Evolutionary conservation across 2,329 filamentous ascomycete species (phyloP), one percentile per base, ranked within the genome.

Genomic region (Aspergillus caelatus): DNA sequence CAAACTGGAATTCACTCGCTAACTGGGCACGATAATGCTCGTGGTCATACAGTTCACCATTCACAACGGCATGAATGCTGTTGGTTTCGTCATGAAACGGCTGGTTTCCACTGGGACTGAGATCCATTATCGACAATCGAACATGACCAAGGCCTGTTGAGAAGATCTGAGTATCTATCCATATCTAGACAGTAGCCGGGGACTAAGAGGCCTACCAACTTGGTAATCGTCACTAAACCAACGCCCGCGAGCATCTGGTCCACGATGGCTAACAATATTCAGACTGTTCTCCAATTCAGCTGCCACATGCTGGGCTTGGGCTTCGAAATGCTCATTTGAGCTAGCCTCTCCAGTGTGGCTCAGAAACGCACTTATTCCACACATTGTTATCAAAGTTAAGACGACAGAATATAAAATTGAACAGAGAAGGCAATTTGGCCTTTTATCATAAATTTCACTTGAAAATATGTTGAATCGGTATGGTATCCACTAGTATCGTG

Each of bases 21-120:
- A 81, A 71, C 8, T 78, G 68, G 7, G 67, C 68, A 23, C 83
- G 78, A 16, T 85, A 77, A 11, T 72, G 67, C 55, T 85, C 82
- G 62, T 82, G 78, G 67, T 85, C 83, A 70, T 88, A 88, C 16
- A 88, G 78, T 71, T 88, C 85, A 28, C 86, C 85, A 62, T 86
- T 87, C 28, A 88, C 83, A 19, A 88, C 80, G 2, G 84, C 84
- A 69, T 87, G 84, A 16, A 88, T 75, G 1, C 66, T 64, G 28
- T 73, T 70, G 14, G 78, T 72, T 10, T 68, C 61, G 64, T 76
- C 74, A 58, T 81, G 78, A 53, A 84, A 71, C 1, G 84, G 85
- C 66, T 86, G 85, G 5, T 71, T 70, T 1, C 46, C 46, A 26
- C 21, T 21, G 16, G 41, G 46, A 2, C 46, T 26, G 26, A 50